These are phyloP conservation scores for Hypoxylon perforatum DNA, from an alignment of 495 filamentous ascomycete genomes.

Conservation along the genomic window DNA sequence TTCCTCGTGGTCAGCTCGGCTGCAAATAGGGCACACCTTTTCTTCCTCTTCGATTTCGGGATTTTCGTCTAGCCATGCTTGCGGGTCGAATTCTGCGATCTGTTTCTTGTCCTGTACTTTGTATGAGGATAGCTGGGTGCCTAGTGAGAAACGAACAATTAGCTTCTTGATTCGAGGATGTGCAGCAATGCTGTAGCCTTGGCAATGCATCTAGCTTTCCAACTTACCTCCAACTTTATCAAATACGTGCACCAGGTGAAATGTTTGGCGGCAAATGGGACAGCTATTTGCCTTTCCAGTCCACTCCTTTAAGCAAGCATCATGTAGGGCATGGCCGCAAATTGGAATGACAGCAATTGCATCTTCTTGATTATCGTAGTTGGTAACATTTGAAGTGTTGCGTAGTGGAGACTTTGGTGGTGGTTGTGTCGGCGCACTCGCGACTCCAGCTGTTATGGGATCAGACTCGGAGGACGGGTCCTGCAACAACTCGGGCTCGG, in stretches of 20 bases:
- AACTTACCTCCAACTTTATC: constrained; percentile 79
- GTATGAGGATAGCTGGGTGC: constrained; percentile 80
- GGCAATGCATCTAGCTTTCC: constrained; percentile 49
- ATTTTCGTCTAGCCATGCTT: constrained; percentile 78
- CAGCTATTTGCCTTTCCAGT: constrained; percentile 96
- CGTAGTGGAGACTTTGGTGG: constrained; percentile 51
- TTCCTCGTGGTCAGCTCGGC: constrained; percentile 77
- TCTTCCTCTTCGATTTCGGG: constrained; percentile 70
- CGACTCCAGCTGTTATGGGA: constrained; percentile 21
- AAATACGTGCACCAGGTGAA: constrained; percentile 88
- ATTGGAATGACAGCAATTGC: constrained; percentile 65
- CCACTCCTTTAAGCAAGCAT: constrained; percentile 92
- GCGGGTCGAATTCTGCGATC: constrained; percentile 85
- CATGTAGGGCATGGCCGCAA: constrained; percentile 90
- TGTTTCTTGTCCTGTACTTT: constrained; percentile 89
- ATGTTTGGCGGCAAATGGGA: constrained; percentile 91
- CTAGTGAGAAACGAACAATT: constrained; percentile 55
- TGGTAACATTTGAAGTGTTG: constrained; percentile 42
- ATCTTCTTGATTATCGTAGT: constrained; percentile 42
- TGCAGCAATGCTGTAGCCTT: constrained; percentile 7
- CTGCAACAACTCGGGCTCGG: constrained; percentile 19
- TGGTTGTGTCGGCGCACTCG: constrained; percentile 46
- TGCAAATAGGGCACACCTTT: constrained; percentile 84
- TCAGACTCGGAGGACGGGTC: constrained; percentile 18
- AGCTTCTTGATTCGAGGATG: constrained; percentile 26